Evolutionary conservation across 2,329 filamentous ascomycete species (phyloP).

Genomic region (Colletotrichum simmondsii): DNA sequence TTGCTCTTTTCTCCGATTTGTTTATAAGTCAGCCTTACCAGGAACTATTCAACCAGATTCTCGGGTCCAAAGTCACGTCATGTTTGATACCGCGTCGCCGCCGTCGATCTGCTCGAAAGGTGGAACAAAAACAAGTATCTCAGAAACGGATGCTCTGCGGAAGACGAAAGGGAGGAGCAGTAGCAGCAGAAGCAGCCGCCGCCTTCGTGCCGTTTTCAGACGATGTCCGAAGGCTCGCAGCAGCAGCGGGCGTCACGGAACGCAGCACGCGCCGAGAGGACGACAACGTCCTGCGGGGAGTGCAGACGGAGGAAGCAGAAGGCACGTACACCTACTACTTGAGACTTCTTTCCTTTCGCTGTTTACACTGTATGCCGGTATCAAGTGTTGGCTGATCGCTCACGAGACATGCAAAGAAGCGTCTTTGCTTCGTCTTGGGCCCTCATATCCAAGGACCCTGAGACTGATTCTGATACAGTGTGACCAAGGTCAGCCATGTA

Average conservation of each 20-base stretch:
- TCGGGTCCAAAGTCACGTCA: slow-evolving; percentile 5
- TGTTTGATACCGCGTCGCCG: not conserved
- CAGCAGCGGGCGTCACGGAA: slow-evolving; percentile 37
- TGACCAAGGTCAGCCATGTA: slow-evolving; percentile 64
- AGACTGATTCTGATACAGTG: slow-evolving; percentile 50
- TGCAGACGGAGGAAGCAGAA: slow-evolving; percentile 64
- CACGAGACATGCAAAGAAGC: not conserved
- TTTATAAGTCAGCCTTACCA: slow-evolving; percentile 31
- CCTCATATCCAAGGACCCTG: not conserved
- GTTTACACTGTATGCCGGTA: not conserved
- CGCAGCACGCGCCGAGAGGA: slow-evolving; percentile 44
- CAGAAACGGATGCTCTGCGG: slow-evolving; percentile 14
- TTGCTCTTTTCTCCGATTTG: not conserved
- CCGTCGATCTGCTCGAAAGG: not conserved
- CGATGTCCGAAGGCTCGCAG: slow-evolving; percentile 50
- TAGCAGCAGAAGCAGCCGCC: not conserved
- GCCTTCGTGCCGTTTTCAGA: slow-evolving; percentile 19
- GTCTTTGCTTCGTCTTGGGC: not conserved
- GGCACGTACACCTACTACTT: slow-evolving; percentile 43
- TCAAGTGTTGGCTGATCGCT: not conserved
- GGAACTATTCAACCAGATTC: not conserved
- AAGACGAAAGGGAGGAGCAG: not conserved
- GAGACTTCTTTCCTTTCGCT: not conserved
- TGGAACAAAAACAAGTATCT: slow-evolving; percentile 4
- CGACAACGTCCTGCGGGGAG: slow-evolving; percentile 59